Percentiles rank a stretch among this genome's conserved stretches.
Evolutionary conservation across 306 rosid species (phyloP).

Genomic region (Luffa aegyptiaca): DNA sequence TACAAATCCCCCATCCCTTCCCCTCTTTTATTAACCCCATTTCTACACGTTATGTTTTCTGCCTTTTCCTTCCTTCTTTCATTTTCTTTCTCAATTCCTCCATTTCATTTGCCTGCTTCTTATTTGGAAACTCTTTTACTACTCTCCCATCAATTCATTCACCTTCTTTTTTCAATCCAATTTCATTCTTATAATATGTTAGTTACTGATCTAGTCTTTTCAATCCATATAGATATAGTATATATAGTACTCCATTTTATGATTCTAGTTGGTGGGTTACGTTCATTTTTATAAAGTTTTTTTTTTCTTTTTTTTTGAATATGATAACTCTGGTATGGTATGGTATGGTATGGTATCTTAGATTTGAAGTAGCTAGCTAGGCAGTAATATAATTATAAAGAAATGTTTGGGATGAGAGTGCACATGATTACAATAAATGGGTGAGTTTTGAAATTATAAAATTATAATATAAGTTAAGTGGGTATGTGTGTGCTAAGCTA

Average conservation of each 20-base stretch:
- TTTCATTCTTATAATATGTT: no score
- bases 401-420: not conserved
- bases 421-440: constrained; percentile 40
- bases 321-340: no score
- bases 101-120: constrained; percentile 48
- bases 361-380: no score
- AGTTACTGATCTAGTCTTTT: no score
- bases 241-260: no score
- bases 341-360: no score
- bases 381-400: not conserved
- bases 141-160: constrained; percentile 7
- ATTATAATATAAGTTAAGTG: constrained; percentile 12
- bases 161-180: not conserved
- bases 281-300: no score
- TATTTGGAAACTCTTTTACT: constrained; percentile 20
- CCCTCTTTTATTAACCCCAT: not conserved
- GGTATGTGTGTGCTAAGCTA: constrained; percentile 8
- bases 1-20: not conserved
- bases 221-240: no score
- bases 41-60: not conserved
- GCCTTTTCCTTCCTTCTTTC: constrained; percentile 19
- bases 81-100: constrained; percentile 30
- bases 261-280: no score
- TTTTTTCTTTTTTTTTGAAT: no score
- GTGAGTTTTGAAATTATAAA: not conserved